Base-by-base conservation (phyloP, 2,329 filamentous ascomycete genomes). In the Cercospora berteroae region DNA sequence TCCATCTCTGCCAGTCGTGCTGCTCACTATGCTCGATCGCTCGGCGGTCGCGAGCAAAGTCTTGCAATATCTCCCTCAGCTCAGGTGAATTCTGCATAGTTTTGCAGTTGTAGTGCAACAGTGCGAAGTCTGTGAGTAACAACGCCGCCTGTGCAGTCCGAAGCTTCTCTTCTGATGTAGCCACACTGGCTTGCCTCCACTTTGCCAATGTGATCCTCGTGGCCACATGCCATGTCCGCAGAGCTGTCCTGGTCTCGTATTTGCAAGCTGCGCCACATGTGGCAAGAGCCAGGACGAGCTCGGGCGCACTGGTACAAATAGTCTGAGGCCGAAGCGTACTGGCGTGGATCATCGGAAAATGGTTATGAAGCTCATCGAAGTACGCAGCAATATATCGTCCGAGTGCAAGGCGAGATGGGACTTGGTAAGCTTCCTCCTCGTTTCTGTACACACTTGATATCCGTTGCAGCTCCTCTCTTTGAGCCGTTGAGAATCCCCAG, bases 321-420 rank as follows among this genome's bases (percentile, higher is more conserved):
- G 44, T 33, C 33, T 57, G 64, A 27, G 64, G 63, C 13, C 55
- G 63, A 16, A 59, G 50, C 6, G 63, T 65, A 18, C 16, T 44
- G 7, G 55, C 50, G n/a, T 65, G 63, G 6, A 65, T 36, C 31
- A 59, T 18, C 10, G 50, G 63, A 10, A 65, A 48, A 36, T 65
- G 63, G 16, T 65, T 59, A 25, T 65, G 52, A 18, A 48, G 31
- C 12, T 65, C 63, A 7, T 65, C 63, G 55, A 65, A 65, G 63
- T 65, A 65, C 10, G 48, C 63, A 20, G 55, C 36, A 20, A 60
- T 48, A 44, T 65, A 50, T 12, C 63, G 20, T 25, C 63, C 55
- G 20, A 65, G 42, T 13, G 55, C 52, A 27, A 59, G 18, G 27
- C 23, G 39, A 13, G 63, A 65, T 20, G 63, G 63, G 12, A 48